Evolutionary conservation across 176 grass and related monocot species (phyloP).

Genomic region (Avena sativa): DNA sequence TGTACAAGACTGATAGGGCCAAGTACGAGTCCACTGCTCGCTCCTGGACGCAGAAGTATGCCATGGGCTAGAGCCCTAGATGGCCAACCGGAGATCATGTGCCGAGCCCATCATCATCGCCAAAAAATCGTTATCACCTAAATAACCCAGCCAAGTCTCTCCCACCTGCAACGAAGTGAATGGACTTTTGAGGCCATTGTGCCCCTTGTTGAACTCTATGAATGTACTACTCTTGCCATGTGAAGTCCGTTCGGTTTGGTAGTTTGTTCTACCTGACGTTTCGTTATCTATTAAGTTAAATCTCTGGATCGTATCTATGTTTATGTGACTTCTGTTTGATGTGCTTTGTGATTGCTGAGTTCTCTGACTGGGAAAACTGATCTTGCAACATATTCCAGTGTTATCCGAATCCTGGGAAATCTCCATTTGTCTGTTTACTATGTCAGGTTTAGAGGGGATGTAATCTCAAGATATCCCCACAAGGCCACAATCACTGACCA

Average conservation of each 20-base stretch:
- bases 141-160: slow-evolving; percentile 59
- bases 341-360: not conserved
- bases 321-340: not conserved
- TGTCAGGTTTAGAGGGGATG: too few species aligned
- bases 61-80: slow-evolving; percentile 68
- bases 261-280: slow-evolving; percentile 60
- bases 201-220: slow-evolving; percentile 49
- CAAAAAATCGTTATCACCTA: slow-evolving; percentile 48
- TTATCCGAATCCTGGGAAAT: too few species aligned
- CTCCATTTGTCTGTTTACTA: too few species aligned
- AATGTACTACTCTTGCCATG: slow-evolving; percentile 39
- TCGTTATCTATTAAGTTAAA: slow-evolving; percentile 43
- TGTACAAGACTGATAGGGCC: slow-evolving; percentile 87
- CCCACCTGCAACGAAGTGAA: slow-evolving; percentile 38
- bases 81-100: slow-evolving; percentile 34
- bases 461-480: too few species aligned
- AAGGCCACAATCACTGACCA: too few species aligned
- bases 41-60: slow-evolving; percentile 94
- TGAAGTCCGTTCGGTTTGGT: slow-evolving; percentile 57
- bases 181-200: slow-evolving; percentile 52
- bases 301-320: slow-evolving; percentile 43
- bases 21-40: slow-evolving; percentile 87
- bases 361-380: not conserved
- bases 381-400: not conserved
- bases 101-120: not conserved